Base-by-base conservation (phyloP, 2,329 filamentous ascomycete genomes). In the Colletotrichum liriopes region DNA sequence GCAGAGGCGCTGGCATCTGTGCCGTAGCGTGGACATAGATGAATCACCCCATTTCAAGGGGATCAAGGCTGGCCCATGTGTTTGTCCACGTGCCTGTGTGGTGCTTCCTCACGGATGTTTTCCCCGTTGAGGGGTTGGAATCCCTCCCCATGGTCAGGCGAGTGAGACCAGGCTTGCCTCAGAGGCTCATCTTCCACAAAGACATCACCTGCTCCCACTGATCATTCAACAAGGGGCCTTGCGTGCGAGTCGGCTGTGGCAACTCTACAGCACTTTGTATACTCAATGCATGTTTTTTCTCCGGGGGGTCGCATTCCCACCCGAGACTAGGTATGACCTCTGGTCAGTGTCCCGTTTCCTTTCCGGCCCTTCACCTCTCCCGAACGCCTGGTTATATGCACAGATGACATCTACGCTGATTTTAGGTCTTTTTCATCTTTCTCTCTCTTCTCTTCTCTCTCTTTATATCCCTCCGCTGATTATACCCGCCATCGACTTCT, bases 381-480 rank as follows among this genome's bases (percentile, higher is more conserved):
- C 41, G 43, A 74, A 74, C 70, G 72, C 72, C 72, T 73, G 60
- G 26, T 73, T 70, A 43, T 65, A 74, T 73, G 72, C 72, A 69
- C 61, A 49, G 59, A 54, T 47, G 54, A 52, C 47, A 63, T 63
- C 49, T 39, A 73, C 65, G 54, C 60, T 60, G 58, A 60, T 35
- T 35, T 59, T 41, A 20, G 8, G 29, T 45, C 9, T 54, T 23
- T 49, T 51, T 51, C 32, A n/a, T 70, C 39, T 32, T 32, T 14
- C 18, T 58, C 18, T 63, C 47, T 65, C 49, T 41, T 65, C 60
- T 63, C 47, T 65, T 43, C 32, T 65, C 60, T 59, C 45, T 43
- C 43, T 26, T 47, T 41, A 29, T n/a, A 47, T 67, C 32, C 43
- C 26, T 51, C 54, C 55, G 35, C 62, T 29, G 51, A 63, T 45